Evolutionary conservation across 1,284 basidiomycete genomes (phyloP).

Genomic region (Polyporus tsugae): DNA sequence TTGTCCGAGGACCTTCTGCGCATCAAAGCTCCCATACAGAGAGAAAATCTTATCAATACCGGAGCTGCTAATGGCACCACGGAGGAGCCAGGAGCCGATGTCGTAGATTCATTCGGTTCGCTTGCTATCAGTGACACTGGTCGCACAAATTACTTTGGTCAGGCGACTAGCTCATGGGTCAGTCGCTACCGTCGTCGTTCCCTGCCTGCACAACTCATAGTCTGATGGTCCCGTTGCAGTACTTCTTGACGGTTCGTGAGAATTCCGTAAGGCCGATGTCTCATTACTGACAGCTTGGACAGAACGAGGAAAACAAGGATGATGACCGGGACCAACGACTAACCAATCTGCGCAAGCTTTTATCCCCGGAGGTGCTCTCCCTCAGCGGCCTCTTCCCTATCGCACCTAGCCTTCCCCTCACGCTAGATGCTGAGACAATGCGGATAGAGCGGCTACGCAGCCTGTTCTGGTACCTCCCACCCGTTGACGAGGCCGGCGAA

Average conservation of each 20-base stretch:
- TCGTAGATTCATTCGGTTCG: slow-evolving; percentile 81
- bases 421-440: slow-evolving; percentile 49
- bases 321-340: slow-evolving; percentile 59
- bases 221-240: slow-evolving; percentile 49
- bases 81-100: slow-evolving; percentile 69
- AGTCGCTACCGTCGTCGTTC: slow-evolving; percentile 36
- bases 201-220: slow-evolving; percentile 9
- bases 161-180: slow-evolving; percentile 81
- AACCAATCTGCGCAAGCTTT: slow-evolving; percentile 57
- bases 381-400: slow-evolving; percentile 73
- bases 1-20: slow-evolving; percentile 73
- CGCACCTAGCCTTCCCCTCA: slow-evolving; percentile 53
- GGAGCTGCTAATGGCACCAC: slow-evolving; percentile 30
- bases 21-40: slow-evolving; percentile 76
- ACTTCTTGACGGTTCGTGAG: slow-evolving; percentile 69
- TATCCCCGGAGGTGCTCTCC: slow-evolving; percentile 67
- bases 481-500: slow-evolving; percentile 61
- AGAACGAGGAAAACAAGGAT: slow-evolving; percentile 70
- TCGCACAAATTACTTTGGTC: slow-evolving; percentile 76
- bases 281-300: slow-evolving; percentile 18
- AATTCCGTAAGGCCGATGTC: slow-evolving; percentile 9
- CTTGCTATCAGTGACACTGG: slow-evolving; percentile 74
- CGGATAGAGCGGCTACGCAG: slow-evolving; percentile 57
- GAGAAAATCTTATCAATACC: slow-evolving; percentile 52
- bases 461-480: slow-evolving; percentile 76